Percentiles rank a stretch among this genome's conserved stretches.
These are phyloP conservation scores for Clonostachys chloroleuca DNA, from an alignment of 2,329 filamentous ascomycete species.

Conservation along the genomic window DNA sequence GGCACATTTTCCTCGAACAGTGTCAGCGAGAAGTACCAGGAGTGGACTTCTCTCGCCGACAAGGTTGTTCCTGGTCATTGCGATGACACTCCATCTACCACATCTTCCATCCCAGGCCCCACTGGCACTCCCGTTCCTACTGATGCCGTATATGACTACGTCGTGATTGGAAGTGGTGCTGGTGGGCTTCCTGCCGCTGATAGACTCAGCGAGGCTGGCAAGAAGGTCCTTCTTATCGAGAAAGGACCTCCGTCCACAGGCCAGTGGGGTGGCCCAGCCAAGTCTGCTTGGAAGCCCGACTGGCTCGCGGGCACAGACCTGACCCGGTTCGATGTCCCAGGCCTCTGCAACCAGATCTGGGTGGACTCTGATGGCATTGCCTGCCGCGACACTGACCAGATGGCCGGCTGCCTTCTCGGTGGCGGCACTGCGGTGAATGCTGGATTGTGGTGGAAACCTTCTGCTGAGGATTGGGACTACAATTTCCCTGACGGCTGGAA, in stretches of 20 bases:
- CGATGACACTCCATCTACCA: conserved; percentile 14
- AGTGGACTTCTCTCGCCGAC: conserved; percentile 38
- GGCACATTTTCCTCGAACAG: conserved; percentile 26
- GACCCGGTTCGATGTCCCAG: conserved; percentile 68
- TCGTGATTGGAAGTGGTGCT: conserved; percentile 58
- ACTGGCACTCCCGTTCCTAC: conserved; percentile 23
- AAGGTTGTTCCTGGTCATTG: conserved; percentile 28
- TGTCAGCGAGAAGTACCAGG: conserved; percentile 31
- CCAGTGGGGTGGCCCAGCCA: conserved; percentile 48
- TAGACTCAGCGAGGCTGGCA: conserved; percentile 52
- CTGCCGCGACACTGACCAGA: conserved; percentile 65
- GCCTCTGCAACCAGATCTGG: conserved; percentile 69
- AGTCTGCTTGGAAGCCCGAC: conserved; percentile 42
- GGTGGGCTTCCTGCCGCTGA: conserved; percentile 58
- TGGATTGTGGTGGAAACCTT: conserved; percentile 65
- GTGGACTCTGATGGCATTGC: conserved; percentile 57
- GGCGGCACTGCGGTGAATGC: conserved; percentile 65
- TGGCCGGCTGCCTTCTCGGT: conserved; percentile 68
- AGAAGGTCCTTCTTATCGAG: conserved; percentile 61
- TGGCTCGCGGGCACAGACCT: conserved; percentile 62
- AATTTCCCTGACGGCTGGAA: conserved; percentile 73
- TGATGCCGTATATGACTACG: conserved; percentile 50
- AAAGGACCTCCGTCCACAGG: conserved; percentile 58
- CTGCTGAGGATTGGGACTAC: conserved; percentile 63
- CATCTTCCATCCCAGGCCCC: conserved; percentile 11